Evolutionary conservation across 306 rosid genomes (phyloP).

Genomic region (Dryas octopetala): DNA sequence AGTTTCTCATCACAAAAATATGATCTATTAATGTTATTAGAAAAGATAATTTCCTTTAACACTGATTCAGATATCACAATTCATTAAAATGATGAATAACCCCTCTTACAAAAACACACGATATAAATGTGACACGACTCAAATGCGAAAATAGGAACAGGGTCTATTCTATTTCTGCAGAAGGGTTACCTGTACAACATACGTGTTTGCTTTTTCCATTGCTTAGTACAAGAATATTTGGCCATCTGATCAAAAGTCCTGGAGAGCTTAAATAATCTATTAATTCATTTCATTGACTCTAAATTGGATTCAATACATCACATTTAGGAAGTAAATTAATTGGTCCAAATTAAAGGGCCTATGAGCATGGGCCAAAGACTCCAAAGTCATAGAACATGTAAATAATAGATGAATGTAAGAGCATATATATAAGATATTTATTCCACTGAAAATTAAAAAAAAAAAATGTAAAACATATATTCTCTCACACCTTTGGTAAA

Average conservation of each 20-base stretch:
- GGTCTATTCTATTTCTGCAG: background rate
- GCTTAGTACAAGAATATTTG: background rate
- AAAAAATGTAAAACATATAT: too few relatives aligned
- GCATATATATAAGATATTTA: too few relatives aligned
- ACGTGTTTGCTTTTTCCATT: background rate
- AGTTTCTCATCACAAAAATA: too few relatives aligned
- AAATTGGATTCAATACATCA: background rate
- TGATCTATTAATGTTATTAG: too few relatives aligned
- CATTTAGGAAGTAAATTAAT: background rate
- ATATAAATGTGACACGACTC: background rate
- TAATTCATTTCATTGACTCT: background rate
- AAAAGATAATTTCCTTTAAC: too few relatives aligned
- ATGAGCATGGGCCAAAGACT: too few relatives aligned
- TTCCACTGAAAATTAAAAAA: too few relatives aligned
- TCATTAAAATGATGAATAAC: background rate
- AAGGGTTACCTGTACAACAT: background rate
- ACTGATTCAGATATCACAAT: too few relatives aligned
- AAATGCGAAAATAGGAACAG: background rate
- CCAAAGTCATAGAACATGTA: too few relatives aligned
- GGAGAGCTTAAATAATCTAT: background rate
- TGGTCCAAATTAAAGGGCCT: too few relatives aligned
- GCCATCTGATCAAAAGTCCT: constrained; percentile 4
- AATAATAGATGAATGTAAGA: too few relatives aligned
- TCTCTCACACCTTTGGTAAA: too few relatives aligned
- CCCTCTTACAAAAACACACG: background rate